Conservation (phyloP, 768 basidiomycete genomes). For the Agaricus subrufescens region DNA sequence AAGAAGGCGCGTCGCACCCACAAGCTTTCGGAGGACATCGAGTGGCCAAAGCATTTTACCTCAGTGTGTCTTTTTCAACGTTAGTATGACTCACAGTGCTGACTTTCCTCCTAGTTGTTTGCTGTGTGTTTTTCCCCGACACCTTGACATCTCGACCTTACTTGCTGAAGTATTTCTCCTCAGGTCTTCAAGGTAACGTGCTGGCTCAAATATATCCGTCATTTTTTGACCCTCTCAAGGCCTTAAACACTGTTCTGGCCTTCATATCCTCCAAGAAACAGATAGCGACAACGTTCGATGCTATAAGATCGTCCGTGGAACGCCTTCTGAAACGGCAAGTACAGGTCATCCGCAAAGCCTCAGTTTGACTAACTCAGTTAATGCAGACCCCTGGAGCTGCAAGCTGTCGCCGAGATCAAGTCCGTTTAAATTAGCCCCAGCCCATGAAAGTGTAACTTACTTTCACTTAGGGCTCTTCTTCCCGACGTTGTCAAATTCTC, state of each 20-base stretch:
- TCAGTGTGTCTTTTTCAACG: conserved; percentile 30
- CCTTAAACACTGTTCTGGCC: conserved; percentile 84
- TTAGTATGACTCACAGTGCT: neutral
- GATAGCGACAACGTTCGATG: conserved; percentile 73
- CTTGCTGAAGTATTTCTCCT: conserved; percentile 3
- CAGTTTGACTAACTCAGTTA: neutral
- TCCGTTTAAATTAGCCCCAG: conserved; percentile 24
- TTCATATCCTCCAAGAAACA: conserved; percentile 82
- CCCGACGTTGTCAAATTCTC: conserved; percentile 80
- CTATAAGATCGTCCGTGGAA: conserved; percentile 77
- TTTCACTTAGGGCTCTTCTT: conserved; percentile 58
- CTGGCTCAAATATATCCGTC: neutral
- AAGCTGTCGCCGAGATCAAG: conserved; percentile 82
- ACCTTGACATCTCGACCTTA: neutral
- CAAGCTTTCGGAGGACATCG: conserved; percentile 6
- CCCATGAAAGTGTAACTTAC: neutral
- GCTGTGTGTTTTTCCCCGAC: neutral
- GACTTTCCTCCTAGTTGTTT: conserved; percentile 1
- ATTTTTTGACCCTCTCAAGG: conserved; percentile 35
- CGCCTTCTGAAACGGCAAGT: conserved; percentile 67
- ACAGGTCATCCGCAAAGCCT: neutral
- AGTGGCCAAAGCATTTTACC: conserved; percentile 66
- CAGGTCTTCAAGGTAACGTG: conserved; percentile 60
- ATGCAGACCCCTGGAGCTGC: conserved; percentile 71
- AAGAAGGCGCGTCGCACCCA: conserved; percentile 1